Conservation (phyloP, 306 rosid species). For the Cucurbita moschata region DNA sequence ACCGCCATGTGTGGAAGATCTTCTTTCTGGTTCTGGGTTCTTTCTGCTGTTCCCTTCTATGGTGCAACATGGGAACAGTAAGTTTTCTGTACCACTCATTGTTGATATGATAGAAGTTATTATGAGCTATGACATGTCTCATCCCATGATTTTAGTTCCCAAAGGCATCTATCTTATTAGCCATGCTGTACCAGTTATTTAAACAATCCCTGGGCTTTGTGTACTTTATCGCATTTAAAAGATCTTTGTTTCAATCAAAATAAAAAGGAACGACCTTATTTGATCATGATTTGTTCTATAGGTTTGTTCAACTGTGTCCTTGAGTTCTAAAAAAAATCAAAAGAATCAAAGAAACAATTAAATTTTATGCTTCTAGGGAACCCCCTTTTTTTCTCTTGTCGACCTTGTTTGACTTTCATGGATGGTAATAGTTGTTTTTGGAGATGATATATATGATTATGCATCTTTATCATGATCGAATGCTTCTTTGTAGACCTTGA, state of each 20-base stretch:
- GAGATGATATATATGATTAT: not conserved
- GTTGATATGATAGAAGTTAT: not conserved
- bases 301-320: not conserved
- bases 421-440: not conserved
- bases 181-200: not conserved
- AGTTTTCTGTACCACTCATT: conserved; percentile 21
- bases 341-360: not conserved
- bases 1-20: conserved; percentile 81
- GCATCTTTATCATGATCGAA: not conserved
- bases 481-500: not conserved
- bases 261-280: not conserved
- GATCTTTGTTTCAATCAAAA: not conserved
- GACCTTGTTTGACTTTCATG: not conserved
- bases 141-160: not conserved
- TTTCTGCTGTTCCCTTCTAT: conserved; percentile 85
- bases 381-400: not conserved
- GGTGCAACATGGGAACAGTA: conserved; percentile 97
- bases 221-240: not conserved
- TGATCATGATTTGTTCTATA: too few relatives aligned
- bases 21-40: conserved; percentile 94
- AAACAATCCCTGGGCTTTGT: not conserved
- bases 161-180: not conserved
- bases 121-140: not conserved
- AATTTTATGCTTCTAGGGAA: not conserved
- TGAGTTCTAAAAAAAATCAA: not conserved